phyloP scores from a whole-genome alignment of 2,329 filamentous ascomycete genomes.

The Pseudocercospora cruenta region DNA sequence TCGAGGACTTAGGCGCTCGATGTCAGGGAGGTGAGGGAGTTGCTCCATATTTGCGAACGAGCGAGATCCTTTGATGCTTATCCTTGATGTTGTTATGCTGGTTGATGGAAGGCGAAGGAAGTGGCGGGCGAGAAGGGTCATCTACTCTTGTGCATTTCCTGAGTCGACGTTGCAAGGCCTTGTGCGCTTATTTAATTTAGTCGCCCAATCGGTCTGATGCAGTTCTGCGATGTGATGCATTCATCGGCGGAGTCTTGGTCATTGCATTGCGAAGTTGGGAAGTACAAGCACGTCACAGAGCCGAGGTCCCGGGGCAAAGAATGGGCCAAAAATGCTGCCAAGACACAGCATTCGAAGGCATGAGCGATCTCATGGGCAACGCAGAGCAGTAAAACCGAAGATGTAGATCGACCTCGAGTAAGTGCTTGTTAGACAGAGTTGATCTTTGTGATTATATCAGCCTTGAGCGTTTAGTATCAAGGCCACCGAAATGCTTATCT shows the following conservation, averaged over 20 bases:
- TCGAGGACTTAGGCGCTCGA: slow-evolving; percentile 75
- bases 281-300: neutral
- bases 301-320: neutral
- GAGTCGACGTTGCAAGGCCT: neutral
- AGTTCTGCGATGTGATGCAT: neutral
- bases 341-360: neutral
- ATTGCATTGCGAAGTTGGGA: slow-evolving; percentile 1
- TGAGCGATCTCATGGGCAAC: neutral
- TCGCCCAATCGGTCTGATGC: neutral
- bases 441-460: neutral
- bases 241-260: neutral
- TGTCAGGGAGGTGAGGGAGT: slow-evolving; percentile 68
- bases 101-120: neutral
- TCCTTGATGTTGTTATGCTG: neutral
- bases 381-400: neutral
- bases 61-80: neutral
- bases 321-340: neutral
- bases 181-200: neutral
- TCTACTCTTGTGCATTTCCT: neutral
- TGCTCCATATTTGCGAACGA: slow-evolving; percentile 9
- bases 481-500: neutral
- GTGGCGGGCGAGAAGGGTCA: neutral
- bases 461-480: neutral
- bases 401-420: neutral
- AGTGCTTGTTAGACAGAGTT: neutral